These are phyloP conservation scores for Phytophthora pseudosyringae DNA, from an alignment of 352 stramenopile species.

Conservation along the genomic window DNA sequence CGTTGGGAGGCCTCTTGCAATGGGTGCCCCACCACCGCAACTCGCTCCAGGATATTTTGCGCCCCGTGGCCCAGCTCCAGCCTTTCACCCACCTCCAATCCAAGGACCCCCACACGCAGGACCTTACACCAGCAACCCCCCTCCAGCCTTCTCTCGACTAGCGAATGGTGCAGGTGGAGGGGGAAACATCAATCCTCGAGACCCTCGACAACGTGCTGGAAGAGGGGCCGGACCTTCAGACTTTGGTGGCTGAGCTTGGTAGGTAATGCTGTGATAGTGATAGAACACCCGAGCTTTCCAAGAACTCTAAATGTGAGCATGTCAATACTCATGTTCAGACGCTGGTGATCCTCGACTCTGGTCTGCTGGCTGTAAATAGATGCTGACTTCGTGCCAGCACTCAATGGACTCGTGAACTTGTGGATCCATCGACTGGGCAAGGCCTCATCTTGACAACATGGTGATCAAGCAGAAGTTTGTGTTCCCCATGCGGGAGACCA, in stretches of 20 bases:
- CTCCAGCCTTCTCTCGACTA: slow-evolving; percentile 25
- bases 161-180: slow-evolving; percentile 23
- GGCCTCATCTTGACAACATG: slow-evolving; percentile 8
- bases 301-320: slow-evolving; percentile 30
- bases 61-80: slow-evolving; percentile 16
- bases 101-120: slow-evolving; percentile 11
- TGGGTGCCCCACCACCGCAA: slow-evolving; percentile 7
- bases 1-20: slow-evolving; percentile 11
- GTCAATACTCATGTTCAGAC: slow-evolving; percentile 14
- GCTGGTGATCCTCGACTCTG: slow-evolving; percentile 17
- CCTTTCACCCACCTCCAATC: slow-evolving; percentile 22
- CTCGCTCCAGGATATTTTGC: slow-evolving; percentile 24
- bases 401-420: slow-evolving; percentile 9
- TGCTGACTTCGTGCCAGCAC: slow-evolving; percentile 5
- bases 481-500: slow-evolving; percentile 73
- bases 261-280: slow-evolving; percentile 16
- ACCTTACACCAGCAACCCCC: slow-evolving; percentile 15
- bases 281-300: slow-evolving; percentile 10
- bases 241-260: slow-evolving; percentile 20
- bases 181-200: slow-evolving; percentile 39
- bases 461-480: slow-evolving; percentile 55
- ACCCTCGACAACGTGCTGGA: slow-evolving; percentile 45
- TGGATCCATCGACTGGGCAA: slow-evolving; percentile 17
- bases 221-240: slow-evolving; percentile 19
- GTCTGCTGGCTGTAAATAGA: slow-evolving; percentile 37